Conservation (phyloP, 108 stramenopile species). For the Nannochloropsis granulata region DNA sequence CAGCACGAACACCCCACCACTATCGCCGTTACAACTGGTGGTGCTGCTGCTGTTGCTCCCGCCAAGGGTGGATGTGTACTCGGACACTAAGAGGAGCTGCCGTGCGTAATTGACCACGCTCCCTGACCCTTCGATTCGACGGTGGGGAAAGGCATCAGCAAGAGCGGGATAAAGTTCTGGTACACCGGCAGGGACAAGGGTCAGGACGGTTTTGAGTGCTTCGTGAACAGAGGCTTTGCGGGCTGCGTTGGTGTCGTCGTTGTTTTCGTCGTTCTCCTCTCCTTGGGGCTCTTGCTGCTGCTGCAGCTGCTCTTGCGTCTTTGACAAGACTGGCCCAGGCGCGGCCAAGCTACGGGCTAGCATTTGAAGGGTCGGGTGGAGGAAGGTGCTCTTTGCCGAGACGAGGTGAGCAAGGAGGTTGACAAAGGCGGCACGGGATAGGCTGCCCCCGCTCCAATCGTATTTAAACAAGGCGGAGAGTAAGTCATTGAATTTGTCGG, state of each 20-base stretch:
- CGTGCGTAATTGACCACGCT: slow-evolving; percentile 14
- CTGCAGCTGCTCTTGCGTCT: neutral
- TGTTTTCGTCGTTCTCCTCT: neutral
- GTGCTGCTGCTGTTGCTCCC: neutral
- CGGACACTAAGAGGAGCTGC: slow-evolving; percentile 1
- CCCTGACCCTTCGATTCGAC: slow-evolving; percentile 7
- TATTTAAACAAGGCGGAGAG: slow-evolving; percentile 29
- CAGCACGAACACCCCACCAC: neutral
- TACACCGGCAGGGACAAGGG: slow-evolving; percentile 28
- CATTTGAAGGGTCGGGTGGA: slow-evolving; percentile 30
- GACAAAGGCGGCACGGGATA: slow-evolving; percentile 13
- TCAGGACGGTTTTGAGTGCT: slow-evolving; percentile 20
- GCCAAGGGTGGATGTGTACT: slow-evolving; percentile 14
- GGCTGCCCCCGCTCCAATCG: slow-evolving; percentile 17
- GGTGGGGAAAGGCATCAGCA: slow-evolving; percentile 23
- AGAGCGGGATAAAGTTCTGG: slow-evolving; percentile 25
- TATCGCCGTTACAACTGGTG: no score
- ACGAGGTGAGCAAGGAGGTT: slow-evolving; percentile 21
- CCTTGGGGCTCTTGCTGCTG: no score
- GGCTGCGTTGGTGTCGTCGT: neutral
- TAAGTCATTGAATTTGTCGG: slow-evolving; percentile 35
- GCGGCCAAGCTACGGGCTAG: slow-evolving; percentile 25
- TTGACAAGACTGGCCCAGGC: neutral
- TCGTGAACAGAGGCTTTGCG: slow-evolving; percentile 18
- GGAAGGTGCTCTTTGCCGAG: slow-evolving; percentile 31